phyloP scores from a whole-genome alignment of 1,284 basidiomycete genomes.

The Ustilago tritici region DNA sequence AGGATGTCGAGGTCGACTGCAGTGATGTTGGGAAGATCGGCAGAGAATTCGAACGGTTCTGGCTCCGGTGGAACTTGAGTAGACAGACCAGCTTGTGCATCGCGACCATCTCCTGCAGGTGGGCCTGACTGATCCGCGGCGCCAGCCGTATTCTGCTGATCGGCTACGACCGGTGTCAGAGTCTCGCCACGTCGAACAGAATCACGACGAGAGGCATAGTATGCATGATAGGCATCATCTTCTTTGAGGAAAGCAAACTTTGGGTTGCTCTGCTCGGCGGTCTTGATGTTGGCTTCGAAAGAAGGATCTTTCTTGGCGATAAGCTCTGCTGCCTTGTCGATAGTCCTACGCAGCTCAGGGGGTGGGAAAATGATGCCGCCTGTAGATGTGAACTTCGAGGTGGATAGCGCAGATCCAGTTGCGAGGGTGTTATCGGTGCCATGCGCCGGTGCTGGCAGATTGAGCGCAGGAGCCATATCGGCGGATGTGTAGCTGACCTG shows the following conservation, averaged over 20 bases:
- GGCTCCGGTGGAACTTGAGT: constrained; percentile 76
- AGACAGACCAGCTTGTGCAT: constrained; percentile 11
- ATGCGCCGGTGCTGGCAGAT: constrained; percentile 59
- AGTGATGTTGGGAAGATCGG: constrained; percentile 89
- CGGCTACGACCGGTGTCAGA: constrained; percentile 15
- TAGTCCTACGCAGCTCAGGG: constrained; percentile 78
- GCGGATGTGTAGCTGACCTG: background rate
- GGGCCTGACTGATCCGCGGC: constrained; percentile 12
- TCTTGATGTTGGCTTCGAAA: constrained; percentile 66
- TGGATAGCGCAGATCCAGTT: constrained; percentile 22
- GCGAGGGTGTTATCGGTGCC: constrained; percentile 46
- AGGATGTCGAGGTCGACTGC: constrained; percentile 80
- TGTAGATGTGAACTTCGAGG: constrained; percentile 51
- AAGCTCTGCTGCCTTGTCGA: constrained; percentile 94
- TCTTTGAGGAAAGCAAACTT: constrained; percentile 65
- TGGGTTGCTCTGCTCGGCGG: constrained; percentile 58
- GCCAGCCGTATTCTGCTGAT: constrained; percentile 14
- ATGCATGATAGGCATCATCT: constrained; percentile 65
- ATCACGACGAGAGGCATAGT: constrained; percentile 63
- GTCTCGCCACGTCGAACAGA: constrained; percentile 50
- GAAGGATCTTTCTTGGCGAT: constrained; percentile 75
- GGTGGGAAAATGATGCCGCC: constrained; percentile 70
- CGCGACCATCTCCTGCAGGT: background rate
- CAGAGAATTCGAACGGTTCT: constrained; percentile 83
- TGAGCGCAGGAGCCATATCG: constrained; percentile 54